phyloP scores from a whole-genome alignment of 192 early-diverging fungal genomes.

The Coemansia biformis region DNA sequence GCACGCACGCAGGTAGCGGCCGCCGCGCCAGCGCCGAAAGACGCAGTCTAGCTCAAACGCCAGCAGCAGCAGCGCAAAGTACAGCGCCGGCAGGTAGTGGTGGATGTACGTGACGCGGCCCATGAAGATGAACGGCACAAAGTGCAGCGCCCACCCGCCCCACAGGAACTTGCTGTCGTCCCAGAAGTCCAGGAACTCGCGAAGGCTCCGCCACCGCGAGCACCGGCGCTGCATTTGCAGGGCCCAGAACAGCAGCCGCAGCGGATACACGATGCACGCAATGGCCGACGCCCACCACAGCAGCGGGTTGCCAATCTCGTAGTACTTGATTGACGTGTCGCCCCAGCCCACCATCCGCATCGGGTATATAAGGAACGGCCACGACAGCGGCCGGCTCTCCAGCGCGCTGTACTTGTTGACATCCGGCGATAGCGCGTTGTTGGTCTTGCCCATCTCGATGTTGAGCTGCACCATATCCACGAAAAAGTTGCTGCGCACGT shows the following conservation, averaged over 20 bases:
- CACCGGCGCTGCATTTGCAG: slow-evolving; percentile 21
- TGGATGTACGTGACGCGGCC: slow-evolving; percentile 89
- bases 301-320: slow-evolving; percentile 86
- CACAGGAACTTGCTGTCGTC: slow-evolving; percentile 74
- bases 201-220: slow-evolving; percentile 22
- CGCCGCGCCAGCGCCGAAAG: slow-evolving; percentile 52
- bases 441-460: slow-evolving; percentile 48
- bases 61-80: slow-evolving; percentile 72
- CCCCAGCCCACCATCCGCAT: slow-evolving; percentile 86
- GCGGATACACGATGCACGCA: slow-evolving; percentile 30
- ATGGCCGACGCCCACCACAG: slow-evolving; percentile 74
- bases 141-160: slow-evolving; percentile 81
- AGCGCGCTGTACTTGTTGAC: slow-evolving; percentile 53
- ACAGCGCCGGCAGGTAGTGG: slow-evolving; percentile 87
- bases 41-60: slow-evolving; percentile 73
- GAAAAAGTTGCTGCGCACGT: slow-evolving; percentile 32
- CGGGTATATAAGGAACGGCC: slow-evolving; percentile 82
- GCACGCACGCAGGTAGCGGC: slow-evolving; percentile 55
- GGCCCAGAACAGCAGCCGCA: slow-evolving; percentile 21
- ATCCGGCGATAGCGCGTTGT: slow-evolving; percentile 46
- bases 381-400: slow-evolving; percentile 65
- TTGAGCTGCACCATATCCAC: slow-evolving; percentile 45
- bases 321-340: slow-evolving; percentile 71
- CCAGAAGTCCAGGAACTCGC: slow-evolving; percentile 53
- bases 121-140: slow-evolving; percentile 88